Evolutionary conservation across 768 basidiomycete genomes (phyloP).

Genomic region (Lactarius psammicola): DNA sequence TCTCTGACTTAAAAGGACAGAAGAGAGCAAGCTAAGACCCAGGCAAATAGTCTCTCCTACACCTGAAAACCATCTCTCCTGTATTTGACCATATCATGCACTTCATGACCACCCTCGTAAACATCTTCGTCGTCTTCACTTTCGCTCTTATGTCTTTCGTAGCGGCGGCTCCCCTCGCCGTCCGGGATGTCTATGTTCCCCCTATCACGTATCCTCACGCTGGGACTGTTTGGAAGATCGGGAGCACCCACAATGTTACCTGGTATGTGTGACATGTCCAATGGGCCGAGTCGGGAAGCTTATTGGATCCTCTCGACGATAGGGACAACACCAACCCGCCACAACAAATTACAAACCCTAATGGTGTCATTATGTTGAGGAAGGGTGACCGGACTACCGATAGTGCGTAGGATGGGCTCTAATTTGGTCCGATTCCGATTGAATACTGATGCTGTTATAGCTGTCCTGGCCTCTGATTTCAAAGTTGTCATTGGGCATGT

Average conservation of each 20-base stretch:
- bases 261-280: slow-evolving; percentile 37
- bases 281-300: not conserved
- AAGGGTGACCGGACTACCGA: not conserved
- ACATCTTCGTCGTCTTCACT: slow-evolving; percentile 4
- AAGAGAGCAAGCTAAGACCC: not conserved
- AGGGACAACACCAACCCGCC: slow-evolving; percentile 11
- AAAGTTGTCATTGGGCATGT: slow-evolving; percentile 9
- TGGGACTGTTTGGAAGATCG: slow-evolving; percentile 32
- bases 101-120: slow-evolving; percentile 10
- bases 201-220: slow-evolving; percentile 30
- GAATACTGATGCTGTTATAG: not conserved
- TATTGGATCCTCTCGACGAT: not conserved
- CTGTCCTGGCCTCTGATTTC: slow-evolving; percentile 3
- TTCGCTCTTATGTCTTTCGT: not conserved
- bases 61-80: not conserved
- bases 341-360: slow-evolving; percentile 33
- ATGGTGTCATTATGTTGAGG: slow-evolving; percentile 1
- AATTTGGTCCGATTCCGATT: not conserved
- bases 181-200: slow-evolving; percentile 34
- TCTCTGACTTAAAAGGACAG: slow-evolving; percentile 4
- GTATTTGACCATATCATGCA: slow-evolving; percentile 5
- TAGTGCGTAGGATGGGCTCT: slow-evolving; percentile 7
- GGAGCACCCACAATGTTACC: slow-evolving; percentile 31
- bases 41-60: slow-evolving; percentile 1
- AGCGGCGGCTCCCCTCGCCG: slow-evolving; percentile 8